Percentiles rank a stretch among this genome's conserved stretches.
These are phyloP conservation scores for Tetradesmus obliquus DNA, from an alignment of 139 green algal species.

Conservation along the genomic window DNA sequence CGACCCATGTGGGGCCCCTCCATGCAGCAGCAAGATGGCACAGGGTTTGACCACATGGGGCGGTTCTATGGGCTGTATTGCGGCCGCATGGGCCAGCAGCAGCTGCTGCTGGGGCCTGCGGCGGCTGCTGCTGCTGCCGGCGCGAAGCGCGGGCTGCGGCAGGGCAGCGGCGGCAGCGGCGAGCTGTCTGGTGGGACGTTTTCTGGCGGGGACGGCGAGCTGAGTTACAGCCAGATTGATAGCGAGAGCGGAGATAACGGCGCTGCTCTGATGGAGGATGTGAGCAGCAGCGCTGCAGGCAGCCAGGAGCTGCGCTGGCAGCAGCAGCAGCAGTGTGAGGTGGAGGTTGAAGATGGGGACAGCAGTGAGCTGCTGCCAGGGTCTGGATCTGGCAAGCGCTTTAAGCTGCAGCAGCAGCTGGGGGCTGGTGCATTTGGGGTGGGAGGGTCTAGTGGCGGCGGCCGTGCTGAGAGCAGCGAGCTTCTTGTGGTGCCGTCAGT, in stretches of 20 bases:
- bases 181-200: neutral
- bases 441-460: neutral
- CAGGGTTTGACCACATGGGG: conserved; percentile 1
- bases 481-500: neutral
- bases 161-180: neutral
- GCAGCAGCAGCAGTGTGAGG: neutral
- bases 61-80: neutral
- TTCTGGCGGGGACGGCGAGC: neutral
- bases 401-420: neutral
- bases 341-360: neutral
- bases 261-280: conserved; percentile 4
- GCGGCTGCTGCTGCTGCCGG: conserved; percentile 9
- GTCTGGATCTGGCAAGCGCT: neutral
- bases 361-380: neutral
- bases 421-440: neutral
- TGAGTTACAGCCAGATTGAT: conserved; percentile 15
- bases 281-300: neutral
- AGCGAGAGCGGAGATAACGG: conserved; percentile 2
- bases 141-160: neutral
- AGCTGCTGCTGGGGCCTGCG: conserved; percentile 36
- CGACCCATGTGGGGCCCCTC: conserved; percentile 11
- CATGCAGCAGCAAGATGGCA: neutral
- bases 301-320: neutral
- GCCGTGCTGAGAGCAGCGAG: neutral
- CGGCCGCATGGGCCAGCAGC: conserved; percentile 40